Evolutionary conservation across 1,284 basidiomycete species (phyloP).

Genomic region (Irpex lacteus): DNA sequence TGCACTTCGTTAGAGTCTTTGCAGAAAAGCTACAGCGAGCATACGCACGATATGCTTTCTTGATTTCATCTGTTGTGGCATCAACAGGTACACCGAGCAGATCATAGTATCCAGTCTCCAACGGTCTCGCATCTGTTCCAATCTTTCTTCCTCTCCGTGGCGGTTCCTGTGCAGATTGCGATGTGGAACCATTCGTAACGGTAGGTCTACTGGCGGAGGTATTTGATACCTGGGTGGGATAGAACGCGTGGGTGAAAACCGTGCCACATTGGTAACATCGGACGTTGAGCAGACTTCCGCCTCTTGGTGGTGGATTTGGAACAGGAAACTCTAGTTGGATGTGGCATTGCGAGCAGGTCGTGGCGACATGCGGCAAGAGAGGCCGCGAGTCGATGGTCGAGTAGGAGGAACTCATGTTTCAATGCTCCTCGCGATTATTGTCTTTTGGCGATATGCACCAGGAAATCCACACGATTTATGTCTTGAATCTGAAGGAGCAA

Average conservation of each 20-base stretch:
- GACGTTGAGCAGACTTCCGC: conserved; percentile 64
- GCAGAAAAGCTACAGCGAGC: not conserved
- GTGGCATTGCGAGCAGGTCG: conserved; percentile 63
- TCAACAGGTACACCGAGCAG: conserved; percentile 73
- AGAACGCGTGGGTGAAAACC: conserved; percentile 60
- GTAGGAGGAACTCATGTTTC: conserved; percentile 27
- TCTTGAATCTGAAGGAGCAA: too few species aligned
- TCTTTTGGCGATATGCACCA: too few species aligned
- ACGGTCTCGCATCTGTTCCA: conserved; percentile 84
- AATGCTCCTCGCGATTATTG: not conserved
- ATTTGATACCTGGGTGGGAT: conserved; percentile 52
- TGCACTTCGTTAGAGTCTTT: not conserved
- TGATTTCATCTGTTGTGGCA: conserved; percentile 84
- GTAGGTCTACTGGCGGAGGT: conserved; percentile 5
- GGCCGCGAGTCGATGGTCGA: conserved; percentile 55
- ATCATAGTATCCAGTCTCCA: conserved; percentile 90
- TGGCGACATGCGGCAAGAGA: conserved; percentile 58
- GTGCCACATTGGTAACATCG: conserved; percentile 68
- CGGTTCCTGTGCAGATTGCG: conserved; percentile 12
- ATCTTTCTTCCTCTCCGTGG: conserved; percentile 60
- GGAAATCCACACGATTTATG: too few species aligned
- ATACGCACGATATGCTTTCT: conserved; percentile 87
- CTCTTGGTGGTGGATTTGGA: conserved; percentile 62
- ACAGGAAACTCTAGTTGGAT: conserved; percentile 71
- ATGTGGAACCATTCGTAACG: conserved; percentile 23